Evolutionary conservation across 2,329 filamentous ascomycete species (phyloP).

Genomic region (Cladosporium sp.): DNA sequence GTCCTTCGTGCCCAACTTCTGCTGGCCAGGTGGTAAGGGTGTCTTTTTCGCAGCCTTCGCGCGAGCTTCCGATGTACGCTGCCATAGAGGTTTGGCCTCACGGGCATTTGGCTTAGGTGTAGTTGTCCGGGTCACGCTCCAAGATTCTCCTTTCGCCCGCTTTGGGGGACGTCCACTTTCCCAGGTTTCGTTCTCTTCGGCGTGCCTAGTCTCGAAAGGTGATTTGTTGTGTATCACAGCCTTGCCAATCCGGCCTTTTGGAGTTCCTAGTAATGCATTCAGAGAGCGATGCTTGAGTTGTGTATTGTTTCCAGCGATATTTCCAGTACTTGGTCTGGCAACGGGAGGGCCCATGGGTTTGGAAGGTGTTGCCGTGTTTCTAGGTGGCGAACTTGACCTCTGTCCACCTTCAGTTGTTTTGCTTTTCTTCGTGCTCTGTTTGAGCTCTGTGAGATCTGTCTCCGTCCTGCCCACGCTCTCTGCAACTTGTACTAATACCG

Average conservation of each 20-base stretch:
- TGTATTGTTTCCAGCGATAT: neutral
- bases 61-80: slow-evolving; percentile 26
- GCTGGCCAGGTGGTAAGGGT: slow-evolving; percentile 13
- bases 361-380: slow-evolving; percentile 12
- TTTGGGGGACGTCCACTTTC: slow-evolving; percentile 36
- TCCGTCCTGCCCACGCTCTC: slow-evolving; percentile 69
- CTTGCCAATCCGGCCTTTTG: slow-evolving; percentile 60
- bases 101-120: slow-evolving; percentile 5
- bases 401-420: neutral
- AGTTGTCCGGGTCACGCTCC: slow-evolving; percentile 21
- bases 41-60: slow-evolving; percentile 18
- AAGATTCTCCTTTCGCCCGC: slow-evolving; percentile 23
- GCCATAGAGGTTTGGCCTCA: slow-evolving; percentile 21
- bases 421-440: slow-evolving; percentile 61
- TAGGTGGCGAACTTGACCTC: slow-evolving; percentile 12
- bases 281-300: slow-evolving; percentile 55
- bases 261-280: slow-evolving; percentile 61
- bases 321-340: neutral
- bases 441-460: slow-evolving; percentile 71
- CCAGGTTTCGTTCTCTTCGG: slow-evolving; percentile 30
- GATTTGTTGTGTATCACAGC: slow-evolving; percentile 55
- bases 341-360: slow-evolving; percentile 15
- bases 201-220: slow-evolving; percentile 59
- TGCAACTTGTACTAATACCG: slow-evolving; percentile 73
- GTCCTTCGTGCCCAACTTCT: slow-evolving; percentile 26